phyloP scores from a whole-genome alignment of 108 stramenopile species.

The Seminavis robusta region DNA sequence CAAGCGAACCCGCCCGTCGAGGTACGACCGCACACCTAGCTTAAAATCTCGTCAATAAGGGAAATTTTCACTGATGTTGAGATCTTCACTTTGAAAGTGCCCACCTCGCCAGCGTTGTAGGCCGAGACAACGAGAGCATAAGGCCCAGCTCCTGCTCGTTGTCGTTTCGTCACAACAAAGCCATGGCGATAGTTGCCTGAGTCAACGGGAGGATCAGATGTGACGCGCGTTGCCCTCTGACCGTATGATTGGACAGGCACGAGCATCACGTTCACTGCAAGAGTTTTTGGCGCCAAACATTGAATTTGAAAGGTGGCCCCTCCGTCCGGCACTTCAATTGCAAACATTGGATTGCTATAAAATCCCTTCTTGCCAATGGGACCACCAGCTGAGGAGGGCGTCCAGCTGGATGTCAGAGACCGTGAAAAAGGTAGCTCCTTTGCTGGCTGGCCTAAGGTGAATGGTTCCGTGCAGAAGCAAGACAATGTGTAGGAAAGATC shows the following conservation, averaged over 20 bases:
- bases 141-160: conserved; percentile 33
- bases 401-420: conserved; percentile 22
- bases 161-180: conserved; percentile 44
- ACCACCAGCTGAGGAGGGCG: conserved; percentile 44
- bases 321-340: conserved; percentile 14
- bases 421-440: conserved; percentile 22
- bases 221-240: conserved; percentile 3
- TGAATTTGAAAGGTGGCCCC: conserved; percentile 43
- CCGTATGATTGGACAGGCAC: conserved; percentile 20
- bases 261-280: conserved; percentile 61
- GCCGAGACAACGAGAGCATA: conserved; percentile 57
- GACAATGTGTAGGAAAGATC: conserved; percentile 70
- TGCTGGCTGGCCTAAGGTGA: conserved; percentile 42
- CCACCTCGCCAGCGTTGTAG: conserved; percentile 37
- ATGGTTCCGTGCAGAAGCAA: conserved; percentile 64
- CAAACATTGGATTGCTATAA: conserved; percentile 60
- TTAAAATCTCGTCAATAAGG: too few relatives aligned
- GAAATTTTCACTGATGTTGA: too few relatives aligned
- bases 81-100: conserved; percentile 13
- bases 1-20: too few relatives aligned
- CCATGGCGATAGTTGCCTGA: conserved; percentile 66
- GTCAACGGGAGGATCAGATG: conserved; percentile 42
- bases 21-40: too few relatives aligned
- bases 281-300: conserved; percentile 36
- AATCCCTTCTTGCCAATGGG: conserved; percentile 39